Evolutionary conservation across 495 filamentous ascomycete genomes (phyloP).

Genomic region (Penicillium cataractarum): DNA sequence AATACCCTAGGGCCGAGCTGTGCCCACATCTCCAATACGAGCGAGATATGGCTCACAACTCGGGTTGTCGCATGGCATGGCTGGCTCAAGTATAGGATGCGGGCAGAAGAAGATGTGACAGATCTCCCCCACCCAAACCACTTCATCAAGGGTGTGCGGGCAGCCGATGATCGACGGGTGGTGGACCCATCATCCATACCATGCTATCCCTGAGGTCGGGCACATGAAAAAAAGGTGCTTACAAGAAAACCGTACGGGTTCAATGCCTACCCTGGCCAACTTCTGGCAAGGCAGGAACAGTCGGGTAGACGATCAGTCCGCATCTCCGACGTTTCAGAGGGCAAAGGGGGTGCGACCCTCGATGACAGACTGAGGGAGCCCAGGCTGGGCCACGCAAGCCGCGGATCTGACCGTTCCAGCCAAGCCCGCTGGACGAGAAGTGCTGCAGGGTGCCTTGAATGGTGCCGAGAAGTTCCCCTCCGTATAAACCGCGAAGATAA

Average conservation of each 20-base stretch:
- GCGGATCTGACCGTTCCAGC: conserved; percentile 14
- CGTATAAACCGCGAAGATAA: neutral
- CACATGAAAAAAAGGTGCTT: neutral
- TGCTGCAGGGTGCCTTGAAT: neutral
- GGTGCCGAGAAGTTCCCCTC: conserved; percentile 10
- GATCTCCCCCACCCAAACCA: neutral
- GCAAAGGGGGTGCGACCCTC: neutral
- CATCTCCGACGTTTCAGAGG: conserved; percentile 4
- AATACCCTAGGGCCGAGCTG: neutral
- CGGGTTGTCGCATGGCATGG: neutral
- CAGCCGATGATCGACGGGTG: neutral
- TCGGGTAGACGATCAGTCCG: conserved; percentile 7
- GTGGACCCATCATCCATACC: neutral
- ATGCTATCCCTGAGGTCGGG: neutral
- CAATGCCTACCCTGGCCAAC: neutral
- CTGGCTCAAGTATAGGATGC: neutral
- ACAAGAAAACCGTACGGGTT: neutral
- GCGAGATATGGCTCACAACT: neutral
- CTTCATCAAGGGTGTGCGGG: neutral
- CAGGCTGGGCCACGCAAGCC: conserved; percentile 13
- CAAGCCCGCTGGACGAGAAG: conserved; percentile 11
- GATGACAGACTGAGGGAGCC: no score
- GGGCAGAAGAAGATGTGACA: neutral
- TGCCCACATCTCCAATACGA: neutral
- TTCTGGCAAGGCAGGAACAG: neutral